Evolutionary conservation across 345 rosid species (phyloP).

Genomic region (Luvunga scandens): DNA sequence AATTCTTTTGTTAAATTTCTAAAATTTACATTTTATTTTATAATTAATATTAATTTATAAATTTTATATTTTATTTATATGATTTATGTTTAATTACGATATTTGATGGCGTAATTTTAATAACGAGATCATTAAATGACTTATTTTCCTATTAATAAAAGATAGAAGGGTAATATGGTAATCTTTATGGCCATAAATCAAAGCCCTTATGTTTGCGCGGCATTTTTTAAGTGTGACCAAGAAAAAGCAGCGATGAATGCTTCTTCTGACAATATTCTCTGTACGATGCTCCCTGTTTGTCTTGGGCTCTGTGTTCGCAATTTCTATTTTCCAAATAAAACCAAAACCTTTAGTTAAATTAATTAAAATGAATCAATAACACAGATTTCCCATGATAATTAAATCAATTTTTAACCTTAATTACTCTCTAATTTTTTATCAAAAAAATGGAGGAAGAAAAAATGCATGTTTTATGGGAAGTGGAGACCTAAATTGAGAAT

Average conservation of each 20-base stretch:
- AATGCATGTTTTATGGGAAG: neutral
- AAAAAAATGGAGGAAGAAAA: neutral
- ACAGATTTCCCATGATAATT: too few relatives aligned
- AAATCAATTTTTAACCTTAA: neutral
- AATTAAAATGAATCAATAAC: neutral
- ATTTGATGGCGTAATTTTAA: too few relatives aligned
- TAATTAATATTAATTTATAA: too few relatives aligned
- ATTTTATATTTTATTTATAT: too few relatives aligned
- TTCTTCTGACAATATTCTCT: constrained; percentile 75
- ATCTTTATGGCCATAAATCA: neutral
- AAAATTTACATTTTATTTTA: too few relatives aligned
- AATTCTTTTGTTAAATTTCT: too few relatives aligned
- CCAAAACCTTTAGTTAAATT: neutral
- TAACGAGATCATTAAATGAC: too few relatives aligned
- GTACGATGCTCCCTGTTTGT: constrained; percentile 30
- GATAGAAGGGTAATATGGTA: constrained; percentile 8
- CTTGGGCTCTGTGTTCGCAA: constrained; percentile 12
- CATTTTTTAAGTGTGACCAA: neutral
- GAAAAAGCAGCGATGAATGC: neutral
- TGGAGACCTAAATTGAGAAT: neutral
- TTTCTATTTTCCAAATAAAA: neutral
- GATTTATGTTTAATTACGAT: too few relatives aligned
- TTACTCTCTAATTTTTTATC: neutral
- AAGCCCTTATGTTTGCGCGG: constrained; percentile 7
- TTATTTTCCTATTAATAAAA: too few relatives aligned